Evolutionary conservation across 208 protist species (phyloP).

Genomic region (Leishmania major): DNA sequence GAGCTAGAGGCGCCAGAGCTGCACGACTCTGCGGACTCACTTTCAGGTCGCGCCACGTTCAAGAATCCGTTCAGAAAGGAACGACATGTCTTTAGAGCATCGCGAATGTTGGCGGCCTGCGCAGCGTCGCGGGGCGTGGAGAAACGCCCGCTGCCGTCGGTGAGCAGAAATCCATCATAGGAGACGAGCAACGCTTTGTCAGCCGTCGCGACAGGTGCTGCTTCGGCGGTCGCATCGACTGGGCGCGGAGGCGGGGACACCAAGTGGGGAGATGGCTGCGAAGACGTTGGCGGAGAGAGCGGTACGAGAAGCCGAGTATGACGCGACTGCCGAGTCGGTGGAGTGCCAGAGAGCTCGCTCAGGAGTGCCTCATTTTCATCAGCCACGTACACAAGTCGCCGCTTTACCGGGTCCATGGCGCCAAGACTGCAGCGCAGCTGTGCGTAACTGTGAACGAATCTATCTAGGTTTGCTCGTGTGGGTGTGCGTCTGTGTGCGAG

Average conservation of each 20-base stretch:
- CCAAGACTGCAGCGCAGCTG: neutral
- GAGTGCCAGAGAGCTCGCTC: slow-evolving; percentile 53
- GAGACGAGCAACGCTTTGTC: slow-evolving; percentile 64
- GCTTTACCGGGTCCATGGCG: slow-evolving; percentile 48
- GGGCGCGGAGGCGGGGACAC: slow-evolving; percentile 18
- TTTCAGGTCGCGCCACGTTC: neutral
- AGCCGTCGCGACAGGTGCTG: neutral
- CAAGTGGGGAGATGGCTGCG: slow-evolving; percentile 13
- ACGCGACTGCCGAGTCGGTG: slow-evolving; percentile 51
- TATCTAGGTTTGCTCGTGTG: neutral
- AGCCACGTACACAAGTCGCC: slow-evolving; percentile 74
- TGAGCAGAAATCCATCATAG: slow-evolving; percentile 66
- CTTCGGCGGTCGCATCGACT: neutral
- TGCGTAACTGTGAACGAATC: neutral
- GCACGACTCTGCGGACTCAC: slow-evolving; percentile 12
- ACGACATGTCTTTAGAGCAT: slow-evolving; percentile 47
- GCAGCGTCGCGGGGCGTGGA: slow-evolving; percentile 41
- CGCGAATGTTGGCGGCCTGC: slow-evolving; percentile 42
- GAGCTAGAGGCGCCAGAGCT: slow-evolving; percentile 31
- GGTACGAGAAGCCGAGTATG: slow-evolving; percentile 43
- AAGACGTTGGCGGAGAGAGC: slow-evolving; percentile 33
- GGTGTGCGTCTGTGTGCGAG: neutral
- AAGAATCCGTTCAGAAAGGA: slow-evolving; percentile 37
- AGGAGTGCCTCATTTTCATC: slow-evolving; percentile 65
- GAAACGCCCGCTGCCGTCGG: slow-evolving; percentile 60